A percentile compares a stretch with the other conserved stretches of the same genome.
Evolutionary conservation across 441 rosid species (phyloP).

Genomic region (Hura crepitans): DNA sequence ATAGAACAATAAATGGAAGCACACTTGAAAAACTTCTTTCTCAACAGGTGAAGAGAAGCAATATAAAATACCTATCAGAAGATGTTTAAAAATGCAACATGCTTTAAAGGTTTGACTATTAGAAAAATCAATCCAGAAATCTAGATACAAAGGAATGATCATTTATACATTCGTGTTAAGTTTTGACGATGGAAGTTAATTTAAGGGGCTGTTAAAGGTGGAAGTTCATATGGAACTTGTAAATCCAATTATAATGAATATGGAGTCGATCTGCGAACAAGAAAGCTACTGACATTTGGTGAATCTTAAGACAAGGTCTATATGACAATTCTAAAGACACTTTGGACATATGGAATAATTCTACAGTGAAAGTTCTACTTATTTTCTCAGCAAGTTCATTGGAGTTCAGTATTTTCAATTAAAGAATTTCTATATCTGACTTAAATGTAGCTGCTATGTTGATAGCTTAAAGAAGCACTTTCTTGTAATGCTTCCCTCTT

Average conservation of each 20-base stretch:
- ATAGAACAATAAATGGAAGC: slow-evolving; percentile 3
- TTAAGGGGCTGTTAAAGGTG: neutral
- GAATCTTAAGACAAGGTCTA: neutral
- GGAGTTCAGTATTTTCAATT: neutral
- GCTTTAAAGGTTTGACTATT: neutral
- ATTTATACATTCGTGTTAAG: neutral
- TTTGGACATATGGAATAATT: neutral
- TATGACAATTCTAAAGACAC: neutral
- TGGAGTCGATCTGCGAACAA: neutral
- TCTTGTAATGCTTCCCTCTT: neutral
- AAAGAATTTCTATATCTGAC: slow-evolving; percentile 1
- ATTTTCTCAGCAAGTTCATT: neutral
- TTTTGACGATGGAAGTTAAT: neutral
- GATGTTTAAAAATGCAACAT: neutral
- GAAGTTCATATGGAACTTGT: neutral
- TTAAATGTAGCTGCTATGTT: neutral
- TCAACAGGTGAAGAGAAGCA: neutral
- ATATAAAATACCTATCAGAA: neutral
- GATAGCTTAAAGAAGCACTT: neutral
- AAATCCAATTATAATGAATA: neutral
- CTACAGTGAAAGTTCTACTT: neutral
- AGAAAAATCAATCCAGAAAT: neutral
- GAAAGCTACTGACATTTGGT: neutral
- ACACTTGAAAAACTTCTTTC: neutral
- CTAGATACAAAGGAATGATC: neutral